Base-by-base conservation (phyloP, 257 asterid genomes). In the Cordia subcordata region DNA sequence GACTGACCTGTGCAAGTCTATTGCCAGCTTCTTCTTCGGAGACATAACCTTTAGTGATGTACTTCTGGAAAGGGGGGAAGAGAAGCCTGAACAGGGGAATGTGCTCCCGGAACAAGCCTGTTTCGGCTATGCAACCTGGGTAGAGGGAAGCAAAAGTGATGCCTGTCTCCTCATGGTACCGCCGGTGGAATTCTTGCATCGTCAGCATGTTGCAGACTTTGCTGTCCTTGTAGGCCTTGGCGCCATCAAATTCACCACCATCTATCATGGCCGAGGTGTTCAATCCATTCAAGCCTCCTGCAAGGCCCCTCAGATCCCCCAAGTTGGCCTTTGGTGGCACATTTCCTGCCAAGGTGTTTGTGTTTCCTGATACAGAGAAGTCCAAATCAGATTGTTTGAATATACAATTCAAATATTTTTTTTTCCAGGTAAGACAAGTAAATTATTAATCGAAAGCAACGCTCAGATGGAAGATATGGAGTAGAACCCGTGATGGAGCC, bases 191-290 rank as follows among this genome's bases (percentile, higher is more conserved):
- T 56, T 88, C 98, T 55, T 91, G 98, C 98, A 88, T 91, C 0
- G 91, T 84, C 50, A 91, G 88, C 98, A 91, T 88, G 75, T 91
- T 91, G 82, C 98, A 91, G 57, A 91, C 96, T 53, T 91, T 91
- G 83, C 98, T 91, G 59, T 91, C 98, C 74, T 91, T 91, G 77
- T 91, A 91, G 0, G 98, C 98, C 71, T 91, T 91, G 1, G 98
- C 98, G 4, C 98, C 98, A n/a, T 91, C 98, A 13, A 85, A 91
- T 0, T 77, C 87, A 5, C 87, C 94, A 0, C 98, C 96, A 33
- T 91, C 98, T 13, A 91, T 85, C 98, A 88, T 91, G 68, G 95
- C 20, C 0, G 96, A 85, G 70, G 74, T 81, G 76, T 79, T 84
- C 46, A 85, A 71, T n/a, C 94, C 96, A 14, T 72, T 87, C 17